Conservation (phyloP, 768 basidiomycete species). For the Lactifluus pinguis region DNA sequence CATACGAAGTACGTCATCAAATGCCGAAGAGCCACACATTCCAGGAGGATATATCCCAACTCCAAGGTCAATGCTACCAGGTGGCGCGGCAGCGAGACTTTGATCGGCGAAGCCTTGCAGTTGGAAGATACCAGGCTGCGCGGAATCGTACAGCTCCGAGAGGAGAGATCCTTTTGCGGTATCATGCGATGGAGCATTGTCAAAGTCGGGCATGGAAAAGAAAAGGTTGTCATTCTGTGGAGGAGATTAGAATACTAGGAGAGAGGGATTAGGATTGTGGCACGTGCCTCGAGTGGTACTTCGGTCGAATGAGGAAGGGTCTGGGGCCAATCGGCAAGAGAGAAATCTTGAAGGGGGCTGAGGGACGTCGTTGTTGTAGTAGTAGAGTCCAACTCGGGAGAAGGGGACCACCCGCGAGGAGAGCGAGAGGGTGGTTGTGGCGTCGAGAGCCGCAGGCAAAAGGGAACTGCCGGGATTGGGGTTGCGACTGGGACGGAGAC, state of each 20-base stretch:
- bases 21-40: neutral
- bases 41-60: neutral
- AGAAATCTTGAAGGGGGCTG: neutral
- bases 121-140: neutral
- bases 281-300: neutral
- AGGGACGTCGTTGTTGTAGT: neutral
- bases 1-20: neutral
- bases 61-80: slow-evolving; percentile 5
- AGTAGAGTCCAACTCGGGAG: neutral
- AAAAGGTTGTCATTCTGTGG: neutral
- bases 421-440: neutral
- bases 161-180: neutral
- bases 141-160: neutral
- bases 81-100: neutral
- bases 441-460: neutral
- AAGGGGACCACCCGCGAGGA: neutral
- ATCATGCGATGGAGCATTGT: neutral
- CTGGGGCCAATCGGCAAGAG: neutral
- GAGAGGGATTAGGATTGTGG: neutral
- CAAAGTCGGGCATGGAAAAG: neutral
- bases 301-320: neutral
- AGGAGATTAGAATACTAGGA: neutral
- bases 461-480: neutral
- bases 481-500: neutral
- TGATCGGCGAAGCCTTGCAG: neutral